Base-by-base conservation (phyloP, 2,329 filamentous ascomycete genomes). In the Esteya vermicola region DNA sequence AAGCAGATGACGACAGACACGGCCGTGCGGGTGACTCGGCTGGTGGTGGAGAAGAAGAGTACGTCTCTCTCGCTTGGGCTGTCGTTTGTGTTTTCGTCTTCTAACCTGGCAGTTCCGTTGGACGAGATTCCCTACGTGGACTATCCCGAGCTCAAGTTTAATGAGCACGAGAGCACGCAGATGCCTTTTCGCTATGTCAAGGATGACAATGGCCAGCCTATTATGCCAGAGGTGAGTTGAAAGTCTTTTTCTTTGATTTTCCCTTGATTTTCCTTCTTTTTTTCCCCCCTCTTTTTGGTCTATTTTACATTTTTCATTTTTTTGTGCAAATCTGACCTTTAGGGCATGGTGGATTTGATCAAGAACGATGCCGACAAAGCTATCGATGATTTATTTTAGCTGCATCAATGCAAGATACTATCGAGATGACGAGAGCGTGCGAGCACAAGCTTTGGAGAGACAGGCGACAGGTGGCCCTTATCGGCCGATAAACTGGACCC, bases 1-100 rank as follows among this genome's bases (percentile, higher is more conserved):
- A 80, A 88, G 51, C 91, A 98, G 61, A 95, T 98, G 89, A 96
- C 91, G 4, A 98, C 91, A 5, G 91, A 98, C 57, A 98, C 91
- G 18, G 91, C 91, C 5, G 91, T 95, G 38, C 74, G 91, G 49
- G 89, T 95, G 33, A 96, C 91, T 25, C 75, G 91, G 48, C 80
- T 93, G 50, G 82, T 96, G 6, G 78, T 88, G 10, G 82, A 93
- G 53, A 75, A 88, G 48, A 81, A 81, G 64, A 72, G 88, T 93
- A 60, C 48, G 72, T 18, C 18, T 35, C 5, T 16, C 10, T 23
- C 10, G n/a, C 21, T 4, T 16, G 19, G 35, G 31, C 13, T 18
- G 6, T 14, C 19, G 2, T 20, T 16, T 7, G 22, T 16, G 7
- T 16, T 25, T 16, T 4, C 10, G 7, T 25, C 13, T 31, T 5